These are phyloP conservation scores for Leccinum incarnatum DNA, from an alignment of 768 basidiomycete genomes.

Conservation along the genomic window DNA sequence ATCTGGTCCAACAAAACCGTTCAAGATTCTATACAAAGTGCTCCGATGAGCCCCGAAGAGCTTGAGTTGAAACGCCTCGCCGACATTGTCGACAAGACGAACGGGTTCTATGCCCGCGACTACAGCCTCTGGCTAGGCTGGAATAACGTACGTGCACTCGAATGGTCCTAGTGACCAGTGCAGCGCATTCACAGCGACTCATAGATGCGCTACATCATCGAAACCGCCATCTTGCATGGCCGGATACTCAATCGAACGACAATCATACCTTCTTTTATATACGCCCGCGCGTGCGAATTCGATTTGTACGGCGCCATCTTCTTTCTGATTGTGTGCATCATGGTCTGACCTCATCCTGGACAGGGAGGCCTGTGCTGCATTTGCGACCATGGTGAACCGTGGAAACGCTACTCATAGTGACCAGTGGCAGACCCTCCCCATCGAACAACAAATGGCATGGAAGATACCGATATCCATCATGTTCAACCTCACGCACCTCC, in stretches of 20 bases:
- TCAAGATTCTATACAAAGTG: background rate
- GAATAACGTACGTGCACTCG: too few species aligned
- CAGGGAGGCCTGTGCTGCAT: conserved; percentile 38
- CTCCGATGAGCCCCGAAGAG: background rate
- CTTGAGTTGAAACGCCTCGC: background rate
- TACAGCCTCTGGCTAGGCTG: conserved; percentile 13
- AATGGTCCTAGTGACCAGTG: too few species aligned
- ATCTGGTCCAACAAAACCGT: background rate
- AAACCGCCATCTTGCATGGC: too few species aligned
- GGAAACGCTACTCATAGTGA: conserved; percentile 29
- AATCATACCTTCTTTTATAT: too few species aligned
- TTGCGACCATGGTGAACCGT: conserved; percentile 45
- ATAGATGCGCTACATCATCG: too few species aligned
- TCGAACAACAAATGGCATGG: conserved; percentile 36
- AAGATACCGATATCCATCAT: conserved; percentile 36
- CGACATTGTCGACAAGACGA: background rate
- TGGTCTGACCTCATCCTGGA: background rate
- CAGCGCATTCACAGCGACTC: too few species aligned
- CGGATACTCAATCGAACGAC: too few species aligned
- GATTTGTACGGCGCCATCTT: conserved; percentile 12
- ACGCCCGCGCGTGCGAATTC: too few species aligned
- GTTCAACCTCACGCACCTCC: conserved; percentile 43
- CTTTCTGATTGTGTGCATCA: background rate
- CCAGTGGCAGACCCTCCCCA: too few species aligned
- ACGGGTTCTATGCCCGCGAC: conserved; percentile 34